phyloP scores from a whole-genome alignment of 345 rosid genomes.

The Aquilaria yunnanensis region DNA sequence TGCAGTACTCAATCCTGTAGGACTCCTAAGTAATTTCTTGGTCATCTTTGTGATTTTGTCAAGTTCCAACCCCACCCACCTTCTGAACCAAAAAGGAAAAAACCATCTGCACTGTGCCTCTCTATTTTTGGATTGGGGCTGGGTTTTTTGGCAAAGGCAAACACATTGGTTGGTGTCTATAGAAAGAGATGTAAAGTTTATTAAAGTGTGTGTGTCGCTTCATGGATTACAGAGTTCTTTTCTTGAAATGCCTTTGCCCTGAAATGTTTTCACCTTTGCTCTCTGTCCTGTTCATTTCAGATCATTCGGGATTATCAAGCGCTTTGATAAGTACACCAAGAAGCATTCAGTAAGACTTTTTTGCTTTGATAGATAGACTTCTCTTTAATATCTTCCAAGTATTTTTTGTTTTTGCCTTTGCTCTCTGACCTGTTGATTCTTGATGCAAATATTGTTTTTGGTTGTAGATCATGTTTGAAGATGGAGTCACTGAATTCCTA shows the following conservation, averaged over 20 bases:
- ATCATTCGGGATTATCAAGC: slow-evolving; percentile 56
- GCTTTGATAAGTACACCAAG: slow-evolving; percentile 52
- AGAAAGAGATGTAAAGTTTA: not conserved
- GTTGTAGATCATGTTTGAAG: slow-evolving; percentile 72
- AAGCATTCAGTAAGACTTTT: slow-evolving; percentile 50
- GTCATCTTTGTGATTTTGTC: no score
- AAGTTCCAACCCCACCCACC: no score
- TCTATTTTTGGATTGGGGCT: no score
- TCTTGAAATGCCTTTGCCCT: not conserved
- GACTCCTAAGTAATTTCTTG: no score
- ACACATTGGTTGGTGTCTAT: no score
- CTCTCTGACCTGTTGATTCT: slow-evolving; percentile 1
- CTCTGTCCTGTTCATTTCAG: slow-evolving; percentile 29
- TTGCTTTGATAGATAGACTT: no score
- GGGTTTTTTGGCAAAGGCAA: no score
- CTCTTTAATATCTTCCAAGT: no score
- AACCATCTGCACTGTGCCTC: no score
- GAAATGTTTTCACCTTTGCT: not conserved
- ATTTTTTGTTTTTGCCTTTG: no score
- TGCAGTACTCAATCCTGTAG: no score
- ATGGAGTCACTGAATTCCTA: slow-evolving; percentile 47
- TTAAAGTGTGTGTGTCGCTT: not conserved
- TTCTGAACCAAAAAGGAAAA: no score
- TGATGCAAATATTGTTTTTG: not conserved
- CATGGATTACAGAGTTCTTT: not conserved